A percentile compares a stretch with the other conserved stretches of the same genome.
Conservation (phyloP, 2,329 filamentous ascomycete genomes). For the Microsporum canis region DNA sequence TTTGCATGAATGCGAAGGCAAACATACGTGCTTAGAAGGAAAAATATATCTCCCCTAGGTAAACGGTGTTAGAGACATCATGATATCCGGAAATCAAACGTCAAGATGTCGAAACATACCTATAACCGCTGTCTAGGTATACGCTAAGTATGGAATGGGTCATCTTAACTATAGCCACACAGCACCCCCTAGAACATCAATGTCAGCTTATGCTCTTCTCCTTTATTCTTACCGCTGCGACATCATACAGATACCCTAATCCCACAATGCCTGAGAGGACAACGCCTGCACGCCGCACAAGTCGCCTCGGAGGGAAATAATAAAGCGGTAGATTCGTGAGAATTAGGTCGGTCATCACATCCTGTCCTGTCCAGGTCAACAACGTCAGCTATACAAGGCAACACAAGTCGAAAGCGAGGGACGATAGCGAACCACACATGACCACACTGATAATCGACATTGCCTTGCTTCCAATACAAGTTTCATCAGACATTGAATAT, state of each 20-base stretch:
- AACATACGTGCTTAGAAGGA: slow-evolving; percentile 17
- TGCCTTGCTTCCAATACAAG: background rate
- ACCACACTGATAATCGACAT: background rate
- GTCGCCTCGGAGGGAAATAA: background rate
- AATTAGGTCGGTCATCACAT: background rate
- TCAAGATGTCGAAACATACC: slow-evolving; percentile 15
- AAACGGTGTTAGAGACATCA: background rate
- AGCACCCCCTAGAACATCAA: slow-evolving; percentile 25
- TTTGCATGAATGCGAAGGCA: background rate
- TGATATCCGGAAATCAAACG: background rate
- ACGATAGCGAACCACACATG: background rate
- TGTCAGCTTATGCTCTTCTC: background rate
- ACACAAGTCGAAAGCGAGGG: background rate
- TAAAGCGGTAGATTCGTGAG: slow-evolving; percentile 3
- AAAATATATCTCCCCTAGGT: slow-evolving; percentile 11
- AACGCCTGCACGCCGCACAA: slow-evolving; percentile 25
- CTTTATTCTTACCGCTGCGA: background rate
- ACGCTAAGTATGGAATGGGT: slow-evolving; percentile 28
- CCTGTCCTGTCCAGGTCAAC: background rate
- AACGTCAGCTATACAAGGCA: background rate
- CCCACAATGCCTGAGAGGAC: slow-evolving; percentile 35
- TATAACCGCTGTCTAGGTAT: slow-evolving; percentile 25
- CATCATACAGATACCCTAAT: slow-evolving; percentile 33
- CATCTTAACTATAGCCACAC: slow-evolving; percentile 32
- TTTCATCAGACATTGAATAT: slow-evolving; percentile 15